A percentile compares a stretch with the other conserved stretches of the same genome.
Evolutionary conservation across 2,329 filamentous ascomycete genomes (phyloP).

Genomic region (Rachicladosporium sp.): DNA sequence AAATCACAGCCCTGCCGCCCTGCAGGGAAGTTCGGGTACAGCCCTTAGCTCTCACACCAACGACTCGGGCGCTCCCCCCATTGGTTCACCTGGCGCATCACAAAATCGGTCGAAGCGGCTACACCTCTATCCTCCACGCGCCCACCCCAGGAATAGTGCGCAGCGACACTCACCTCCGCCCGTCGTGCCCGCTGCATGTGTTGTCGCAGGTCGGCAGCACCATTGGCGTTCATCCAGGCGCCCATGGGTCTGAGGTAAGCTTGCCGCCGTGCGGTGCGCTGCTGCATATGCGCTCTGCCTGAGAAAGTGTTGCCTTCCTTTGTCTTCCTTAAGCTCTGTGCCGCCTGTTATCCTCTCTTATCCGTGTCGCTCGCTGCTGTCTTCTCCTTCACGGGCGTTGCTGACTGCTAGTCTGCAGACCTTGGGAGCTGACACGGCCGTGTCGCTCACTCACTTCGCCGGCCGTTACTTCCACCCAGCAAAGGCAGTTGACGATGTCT

Average conservation of each 20-base stretch:
- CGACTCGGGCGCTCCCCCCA: too few species aligned
- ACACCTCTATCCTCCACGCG: background rate
- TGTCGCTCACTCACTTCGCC: background rate
- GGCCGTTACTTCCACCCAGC: background rate
- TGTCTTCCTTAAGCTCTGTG: background rate
- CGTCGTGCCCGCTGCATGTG: background rate
- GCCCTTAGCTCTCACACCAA: too few species aligned
- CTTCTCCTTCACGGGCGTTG: background rate
- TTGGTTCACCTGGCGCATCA: too few species aligned
- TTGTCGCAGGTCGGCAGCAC: background rate
- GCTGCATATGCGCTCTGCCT: too few species aligned
- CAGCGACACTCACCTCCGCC: background rate
- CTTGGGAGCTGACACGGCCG: background rate
- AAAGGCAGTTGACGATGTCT: slow-evolving; percentile 16
- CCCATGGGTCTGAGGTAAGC: background rate
- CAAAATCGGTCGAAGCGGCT: too few species aligned
- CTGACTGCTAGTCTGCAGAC: background rate
- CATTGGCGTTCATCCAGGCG: background rate
- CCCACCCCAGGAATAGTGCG: background rate
- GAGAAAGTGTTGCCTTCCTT: background rate
- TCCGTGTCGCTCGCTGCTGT: background rate
- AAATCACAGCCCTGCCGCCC: too few species aligned
- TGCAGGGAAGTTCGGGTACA: too few species aligned
- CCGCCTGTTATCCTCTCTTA: background rate
- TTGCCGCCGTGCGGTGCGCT: background rate